Percentiles rank a stretch among this genome's conserved stretches.
phyloP scores from a whole-genome alignment of 176 grass and related monocot species.

The Urochloa ruziziensis region DNA sequence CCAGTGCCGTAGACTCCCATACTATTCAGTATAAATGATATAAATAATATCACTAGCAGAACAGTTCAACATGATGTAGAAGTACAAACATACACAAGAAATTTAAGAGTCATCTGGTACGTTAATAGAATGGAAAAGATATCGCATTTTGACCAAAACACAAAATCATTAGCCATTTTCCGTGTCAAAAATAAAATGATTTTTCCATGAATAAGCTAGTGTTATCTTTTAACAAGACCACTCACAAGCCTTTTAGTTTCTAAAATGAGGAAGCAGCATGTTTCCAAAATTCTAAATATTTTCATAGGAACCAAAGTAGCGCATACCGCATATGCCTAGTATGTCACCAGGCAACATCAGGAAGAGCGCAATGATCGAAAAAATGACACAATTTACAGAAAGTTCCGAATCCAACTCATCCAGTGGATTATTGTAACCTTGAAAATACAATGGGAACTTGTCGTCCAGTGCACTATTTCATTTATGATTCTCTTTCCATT shows the following conservation, averaged over 20 bases:
- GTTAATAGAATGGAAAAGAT: too few relatives aligned
- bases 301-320: not conserved
- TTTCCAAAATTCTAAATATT: not conserved
- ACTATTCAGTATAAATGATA: not conserved
- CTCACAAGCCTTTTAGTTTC: too few relatives aligned
- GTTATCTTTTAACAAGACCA: too few relatives aligned
- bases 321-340: too few relatives aligned
- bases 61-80: not conserved
- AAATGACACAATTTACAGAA: too few relatives aligned
- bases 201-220: not conserved
- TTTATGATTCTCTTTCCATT: not conserved
- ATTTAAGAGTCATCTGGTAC: too few relatives aligned
- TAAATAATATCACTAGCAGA: not conserved
- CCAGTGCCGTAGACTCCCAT: too few relatives aligned
- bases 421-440: not conserved
- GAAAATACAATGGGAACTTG: not conserved
- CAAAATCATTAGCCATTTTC: not conserved
- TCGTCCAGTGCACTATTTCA: not conserved
- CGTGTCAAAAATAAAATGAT: not conserved
- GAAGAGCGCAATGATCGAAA: too few relatives aligned
- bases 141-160: not conserved
- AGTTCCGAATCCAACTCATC: not conserved
- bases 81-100: too few relatives aligned
- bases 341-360: too few relatives aligned
- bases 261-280: not conserved